Percentiles rank a stretch among this genome's conserved stretches.
Conservation (phyloP, 2,329 filamentous ascomycete species). For the Elsinoe batatas region DNA sequence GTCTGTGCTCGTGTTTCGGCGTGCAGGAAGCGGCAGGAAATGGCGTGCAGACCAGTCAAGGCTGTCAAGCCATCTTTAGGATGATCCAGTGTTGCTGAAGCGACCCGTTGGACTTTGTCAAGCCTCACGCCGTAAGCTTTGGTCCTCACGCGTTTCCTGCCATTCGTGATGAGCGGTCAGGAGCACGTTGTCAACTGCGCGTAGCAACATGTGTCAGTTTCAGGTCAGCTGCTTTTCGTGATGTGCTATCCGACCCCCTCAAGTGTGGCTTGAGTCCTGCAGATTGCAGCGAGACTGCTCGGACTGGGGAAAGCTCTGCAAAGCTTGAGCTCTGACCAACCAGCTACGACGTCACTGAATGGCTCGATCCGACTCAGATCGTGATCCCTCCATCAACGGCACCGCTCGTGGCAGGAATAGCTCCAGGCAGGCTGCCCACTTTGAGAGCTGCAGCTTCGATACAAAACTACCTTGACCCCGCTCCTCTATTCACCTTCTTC, state of each 20-base stretch:
- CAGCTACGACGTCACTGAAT: slow-evolving; percentile 7
- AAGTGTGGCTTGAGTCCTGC: slow-evolving; percentile 8
- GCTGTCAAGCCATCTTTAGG: neutral
- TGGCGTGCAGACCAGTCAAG: neutral
- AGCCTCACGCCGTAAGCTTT: neutral
- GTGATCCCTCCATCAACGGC: slow-evolving; percentile 10
- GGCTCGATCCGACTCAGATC: slow-evolving; percentile 10
- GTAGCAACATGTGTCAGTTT: neutral
- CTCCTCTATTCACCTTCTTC: neutral
- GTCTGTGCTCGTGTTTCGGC: slow-evolving; percentile 12
- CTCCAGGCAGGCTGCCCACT: slow-evolving; percentile 4
- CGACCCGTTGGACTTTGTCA: neutral
- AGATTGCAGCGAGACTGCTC: neutral
- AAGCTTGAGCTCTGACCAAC: slow-evolving; percentile 12
- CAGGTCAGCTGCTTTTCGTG: neutral
- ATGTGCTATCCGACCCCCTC: neutral
- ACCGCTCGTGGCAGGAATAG: neutral
- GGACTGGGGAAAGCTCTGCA: slow-evolving; percentile 9
- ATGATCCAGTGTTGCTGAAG: neutral
- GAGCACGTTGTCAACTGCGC: neutral
- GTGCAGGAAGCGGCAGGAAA: neutral
- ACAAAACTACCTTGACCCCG: slow-evolving; percentile 13
- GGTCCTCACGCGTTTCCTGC: neutral
- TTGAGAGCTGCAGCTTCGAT: neutral
- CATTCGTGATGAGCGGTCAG: neutral